These are phyloP conservation scores for Lycium ferocissimum DNA, from an alignment of 257 asterid species.

Conservation along the genomic window DNA sequence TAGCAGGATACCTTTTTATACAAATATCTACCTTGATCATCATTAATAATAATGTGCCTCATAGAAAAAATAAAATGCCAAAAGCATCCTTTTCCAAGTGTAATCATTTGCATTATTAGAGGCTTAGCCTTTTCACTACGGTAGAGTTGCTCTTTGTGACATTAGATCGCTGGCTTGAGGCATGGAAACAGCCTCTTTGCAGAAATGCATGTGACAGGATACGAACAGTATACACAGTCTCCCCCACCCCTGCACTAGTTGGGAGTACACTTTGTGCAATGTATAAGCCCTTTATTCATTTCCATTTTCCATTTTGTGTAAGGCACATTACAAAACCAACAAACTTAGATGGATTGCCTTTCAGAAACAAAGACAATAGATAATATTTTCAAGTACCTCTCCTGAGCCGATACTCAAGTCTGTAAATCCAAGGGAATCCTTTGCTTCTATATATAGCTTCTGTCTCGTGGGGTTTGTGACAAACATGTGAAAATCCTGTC, in stretches of 20 bases:
- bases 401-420: slow-evolving; percentile 81
- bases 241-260: background rate
- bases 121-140: background rate
- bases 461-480: slow-evolving; percentile 84
- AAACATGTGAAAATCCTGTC: slow-evolving; percentile 91
- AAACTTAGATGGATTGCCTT: slow-evolving; percentile 14
- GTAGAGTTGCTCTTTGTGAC: slow-evolving; percentile 8
- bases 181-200: background rate
- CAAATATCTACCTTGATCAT: background rate
- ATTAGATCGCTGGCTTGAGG: background rate
- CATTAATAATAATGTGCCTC: background rate
- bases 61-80: background rate
- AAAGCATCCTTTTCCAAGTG: background rate
- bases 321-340: background rate
- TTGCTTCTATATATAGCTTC: slow-evolving; percentile 73
- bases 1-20: background rate
- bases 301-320: background rate
- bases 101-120: slow-evolving; percentile 9
- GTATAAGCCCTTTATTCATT: slow-evolving; percentile 17
- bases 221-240: background rate
- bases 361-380: slow-evolving; percentile 2
- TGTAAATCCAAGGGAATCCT: slow-evolving; percentile 87
- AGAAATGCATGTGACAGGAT: background rate
- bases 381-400: slow-evolving; percentile 60
- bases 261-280: slow-evolving; percentile 3